Conservation (phyloP, 2,329 filamentous ascomycete species). For the Aaosphaeria arxii region DNA sequence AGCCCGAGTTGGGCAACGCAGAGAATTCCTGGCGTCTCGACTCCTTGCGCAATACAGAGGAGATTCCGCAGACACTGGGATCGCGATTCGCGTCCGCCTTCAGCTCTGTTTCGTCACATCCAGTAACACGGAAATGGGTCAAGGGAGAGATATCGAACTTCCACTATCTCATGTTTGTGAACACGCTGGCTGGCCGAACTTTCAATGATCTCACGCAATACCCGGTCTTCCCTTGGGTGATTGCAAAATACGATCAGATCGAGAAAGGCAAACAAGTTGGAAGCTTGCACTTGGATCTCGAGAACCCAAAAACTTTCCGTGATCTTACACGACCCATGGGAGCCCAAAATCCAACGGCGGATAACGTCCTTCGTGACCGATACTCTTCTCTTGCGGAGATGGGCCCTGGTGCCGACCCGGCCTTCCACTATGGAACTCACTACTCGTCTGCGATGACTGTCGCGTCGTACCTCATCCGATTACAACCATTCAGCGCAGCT, state of each 20-base stretch:
- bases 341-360: constrained; percentile 73
- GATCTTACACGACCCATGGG: constrained; percentile 97
- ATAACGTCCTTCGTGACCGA: constrained; percentile 76
- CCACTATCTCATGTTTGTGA: constrained; percentile 97
- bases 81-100: constrained; percentile 93
- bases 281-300: constrained; percentile 85
- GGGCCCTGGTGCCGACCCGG: constrained; percentile 70
- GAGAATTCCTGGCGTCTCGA: constrained; percentile 94
- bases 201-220: constrained; percentile 99
- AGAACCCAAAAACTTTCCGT: constrained; percentile 79
- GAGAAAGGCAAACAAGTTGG: no score
- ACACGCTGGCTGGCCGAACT: constrained; percentile 92
- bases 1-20: constrained; percentile 67
- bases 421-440: constrained; percentile 94
- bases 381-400: constrained; percentile 90
- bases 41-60: constrained; percentile 67
- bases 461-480: constrained; percentile 88
- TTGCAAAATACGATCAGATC: constrained; percentile 76
- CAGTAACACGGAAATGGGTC: constrained; percentile 85
- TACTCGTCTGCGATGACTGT: constrained; percentile 99
- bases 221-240: constrained; percentile 94
- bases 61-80: constrained; percentile 66
- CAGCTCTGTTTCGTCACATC: constrained; percentile 75
- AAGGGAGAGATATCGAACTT: constrained; percentile 97
- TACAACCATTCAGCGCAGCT: constrained; percentile 95